Percentiles rank a stretch among this genome's conserved stretches.
Evolutionary conservation across 306 rosid species (phyloP).

Genomic region (Bauhinia variegata): DNA sequence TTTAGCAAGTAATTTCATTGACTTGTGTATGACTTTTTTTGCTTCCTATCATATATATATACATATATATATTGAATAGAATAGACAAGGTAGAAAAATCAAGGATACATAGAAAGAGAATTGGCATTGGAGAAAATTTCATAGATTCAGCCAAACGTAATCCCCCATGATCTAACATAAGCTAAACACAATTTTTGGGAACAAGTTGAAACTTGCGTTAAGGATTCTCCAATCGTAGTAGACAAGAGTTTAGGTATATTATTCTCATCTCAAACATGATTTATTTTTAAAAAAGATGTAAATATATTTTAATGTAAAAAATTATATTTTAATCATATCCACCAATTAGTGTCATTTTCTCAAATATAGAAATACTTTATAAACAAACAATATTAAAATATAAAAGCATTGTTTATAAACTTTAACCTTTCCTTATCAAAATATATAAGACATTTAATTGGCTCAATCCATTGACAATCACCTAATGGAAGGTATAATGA

Average conservation of each 20-base stretch:
- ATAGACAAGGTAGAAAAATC: neutral
- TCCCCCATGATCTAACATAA: conserved; percentile 3
- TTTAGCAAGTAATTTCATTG: conserved; percentile 27
- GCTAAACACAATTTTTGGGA: neutral
- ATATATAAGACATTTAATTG: conserved; percentile 8
- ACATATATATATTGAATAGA: no score
- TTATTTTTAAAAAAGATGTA: no score
- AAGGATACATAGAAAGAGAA: neutral
- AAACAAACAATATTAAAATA: no score
- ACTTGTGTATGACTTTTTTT: conserved; percentile 32
- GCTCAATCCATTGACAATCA: conserved; percentile 8
- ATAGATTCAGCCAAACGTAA: conserved; percentile 17
- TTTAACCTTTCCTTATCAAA: conserved; percentile 28
- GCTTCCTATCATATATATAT: neutral
- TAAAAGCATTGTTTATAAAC: neutral
- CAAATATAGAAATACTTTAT: neutral
- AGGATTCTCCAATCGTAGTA: conserved; percentile 3
- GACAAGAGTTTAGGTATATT: no score
- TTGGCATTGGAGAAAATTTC: neutral
- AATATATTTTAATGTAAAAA: no score
- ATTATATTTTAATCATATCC: conserved; percentile 10
- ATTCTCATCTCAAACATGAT: no score
- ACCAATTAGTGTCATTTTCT: neutral
- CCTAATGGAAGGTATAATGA: conserved; percentile 24
- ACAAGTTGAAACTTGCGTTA: conserved; percentile 20